Percentiles rank a stretch among this genome's conserved stretches.
phyloP scores from a whole-genome alignment of 1,284 basidiomycete species.

The Ceratobasidium sp. region DNA sequence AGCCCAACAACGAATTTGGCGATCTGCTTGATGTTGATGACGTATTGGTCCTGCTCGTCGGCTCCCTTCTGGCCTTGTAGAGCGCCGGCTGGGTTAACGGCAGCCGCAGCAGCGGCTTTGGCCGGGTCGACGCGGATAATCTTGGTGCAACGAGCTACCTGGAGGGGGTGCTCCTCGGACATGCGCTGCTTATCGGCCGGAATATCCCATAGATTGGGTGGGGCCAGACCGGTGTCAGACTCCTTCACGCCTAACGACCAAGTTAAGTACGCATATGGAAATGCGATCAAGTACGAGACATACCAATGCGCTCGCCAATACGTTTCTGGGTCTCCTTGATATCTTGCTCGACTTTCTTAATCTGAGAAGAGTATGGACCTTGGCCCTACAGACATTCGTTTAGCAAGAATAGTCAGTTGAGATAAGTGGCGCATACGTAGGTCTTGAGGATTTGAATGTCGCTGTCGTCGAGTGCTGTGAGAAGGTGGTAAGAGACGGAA shows the following conservation, averaged over 20 bases:
- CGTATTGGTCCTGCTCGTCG: conserved; percentile 98
- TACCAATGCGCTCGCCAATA: conserved; percentile 95
- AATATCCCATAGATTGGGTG: conserved; percentile 96
- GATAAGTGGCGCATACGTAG: conserved; percentile 66
- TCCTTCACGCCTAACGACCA: conserved; percentile 83
- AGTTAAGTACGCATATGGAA: conserved; percentile 1
- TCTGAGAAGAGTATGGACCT: conserved; percentile 90
- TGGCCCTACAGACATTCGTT: conserved; percentile 72
- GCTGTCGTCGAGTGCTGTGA: conserved; percentile 89
- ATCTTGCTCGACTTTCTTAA: conserved; percentile 91
- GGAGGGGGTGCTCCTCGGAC: conserved; percentile 90
- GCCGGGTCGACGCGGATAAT: conserved; percentile 86
- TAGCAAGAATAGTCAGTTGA: background rate
- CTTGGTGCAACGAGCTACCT: conserved; percentile 98
- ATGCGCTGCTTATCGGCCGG: conserved; percentile 87
- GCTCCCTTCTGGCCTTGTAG: conserved; percentile 85
- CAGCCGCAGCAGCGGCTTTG: conserved; percentile 72
- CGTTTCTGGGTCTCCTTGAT: conserved; percentile 97
- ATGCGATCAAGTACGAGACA: conserved; percentile 42
- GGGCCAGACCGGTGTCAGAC: conserved; percentile 95
- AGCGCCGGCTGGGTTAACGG: conserved; percentile 76
- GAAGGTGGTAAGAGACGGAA: conserved; percentile 31
- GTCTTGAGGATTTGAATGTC: conserved; percentile 99
- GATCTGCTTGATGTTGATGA: conserved; percentile 99
- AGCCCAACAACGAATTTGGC: conserved; percentile 99